Percentiles rank a stretch among this genome's conserved stretches.
phyloP scores from a whole-genome alignment of 108 stramenopile genomes.

The Fistulifera pelliculosa region DNA sequence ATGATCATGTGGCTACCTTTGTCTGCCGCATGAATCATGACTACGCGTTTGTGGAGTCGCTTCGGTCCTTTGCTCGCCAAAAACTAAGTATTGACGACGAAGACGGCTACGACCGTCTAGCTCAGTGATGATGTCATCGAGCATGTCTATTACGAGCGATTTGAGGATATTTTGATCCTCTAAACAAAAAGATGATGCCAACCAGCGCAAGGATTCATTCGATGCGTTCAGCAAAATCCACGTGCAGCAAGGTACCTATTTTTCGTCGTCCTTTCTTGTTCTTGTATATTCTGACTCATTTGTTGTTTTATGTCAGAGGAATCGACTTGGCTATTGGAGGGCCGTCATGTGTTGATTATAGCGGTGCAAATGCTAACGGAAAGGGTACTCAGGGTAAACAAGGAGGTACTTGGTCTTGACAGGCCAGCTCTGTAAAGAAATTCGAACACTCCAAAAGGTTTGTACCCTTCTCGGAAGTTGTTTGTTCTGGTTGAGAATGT shows the following conservation, averaged over 20 bases:
- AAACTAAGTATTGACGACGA: not conserved
- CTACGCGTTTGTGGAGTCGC: slow-evolving; percentile 14
- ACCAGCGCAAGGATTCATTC: too few species aligned
- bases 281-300: too few species aligned
- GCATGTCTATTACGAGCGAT: slow-evolving; percentile 1
- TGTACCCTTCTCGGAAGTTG: not conserved
- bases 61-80: not conserved
- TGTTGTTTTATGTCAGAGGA: not conserved
- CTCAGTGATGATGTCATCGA: too few species aligned
- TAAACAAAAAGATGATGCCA: not conserved
- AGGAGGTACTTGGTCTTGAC: slow-evolving; percentile 14
- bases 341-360: slow-evolving; percentile 18
- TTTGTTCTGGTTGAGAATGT: slow-evolving; percentile 18
- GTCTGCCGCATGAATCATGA: slow-evolving; percentile 33
- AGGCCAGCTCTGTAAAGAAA: slow-evolving; percentile 7
- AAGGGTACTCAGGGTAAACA: slow-evolving; percentile 13
- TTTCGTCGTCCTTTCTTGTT: too few species aligned
- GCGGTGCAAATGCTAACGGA: slow-evolving; percentile 7
- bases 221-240: too few species aligned
- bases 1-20: slow-evolving; percentile 30
- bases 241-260: too few species aligned
- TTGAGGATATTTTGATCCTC: not conserved
- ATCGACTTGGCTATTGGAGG: slow-evolving; percentile 19
- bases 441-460: not conserved
- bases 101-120: not conserved